phyloP scores from a whole-genome alignment of 2,329 filamentous ascomycete genomes.

The Lojkania enalia region DNA sequence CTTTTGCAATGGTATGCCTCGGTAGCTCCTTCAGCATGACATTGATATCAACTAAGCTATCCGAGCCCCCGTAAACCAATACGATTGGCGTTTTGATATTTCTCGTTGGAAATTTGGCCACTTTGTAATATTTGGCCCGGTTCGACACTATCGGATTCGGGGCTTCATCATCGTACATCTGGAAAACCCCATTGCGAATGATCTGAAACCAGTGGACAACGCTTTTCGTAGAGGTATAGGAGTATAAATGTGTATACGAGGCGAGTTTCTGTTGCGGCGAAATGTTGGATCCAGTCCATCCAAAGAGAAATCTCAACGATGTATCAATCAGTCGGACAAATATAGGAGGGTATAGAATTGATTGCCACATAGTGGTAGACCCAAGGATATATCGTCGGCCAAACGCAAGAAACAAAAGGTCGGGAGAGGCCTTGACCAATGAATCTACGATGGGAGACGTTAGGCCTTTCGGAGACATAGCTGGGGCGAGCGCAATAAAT shows the following conservation, averaged over 20 bases:
- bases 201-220: conserved; percentile 99
- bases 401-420: conserved; percentile 90
- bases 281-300: conserved; percentile 87
- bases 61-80: conserved; percentile 88
- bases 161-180: conserved; percentile 97
- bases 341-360: conserved; percentile 89
- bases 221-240: conserved; percentile 93
- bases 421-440: conserved; percentile 88
- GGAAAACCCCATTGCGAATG: conserved; percentile 92
- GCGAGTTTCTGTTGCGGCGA: conserved; percentile 85
- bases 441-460: conserved; percentile 90
- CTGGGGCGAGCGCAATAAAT: conserved; percentile 92
- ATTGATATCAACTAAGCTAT: conserved; percentile 91
- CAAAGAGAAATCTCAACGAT: conserved; percentile 80
- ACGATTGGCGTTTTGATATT: conserved; percentile 97
- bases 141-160: conserved; percentile 73
- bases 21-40: conserved; percentile 91
- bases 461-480: conserved; percentile 92
- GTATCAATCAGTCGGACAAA: conserved; percentile 87
- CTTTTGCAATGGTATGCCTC: conserved; percentile 78
- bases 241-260: conserved; percentile 93
- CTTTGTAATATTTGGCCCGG: conserved; percentile 86
- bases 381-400: conserved; percentile 88
- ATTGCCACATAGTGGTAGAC: conserved; percentile 96
- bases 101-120: conserved; percentile 91